These are phyloP conservation scores for Scutellaria galericulata DNA, from an alignment of 257 asterid genomes.

Conservation along the genomic window DNA sequence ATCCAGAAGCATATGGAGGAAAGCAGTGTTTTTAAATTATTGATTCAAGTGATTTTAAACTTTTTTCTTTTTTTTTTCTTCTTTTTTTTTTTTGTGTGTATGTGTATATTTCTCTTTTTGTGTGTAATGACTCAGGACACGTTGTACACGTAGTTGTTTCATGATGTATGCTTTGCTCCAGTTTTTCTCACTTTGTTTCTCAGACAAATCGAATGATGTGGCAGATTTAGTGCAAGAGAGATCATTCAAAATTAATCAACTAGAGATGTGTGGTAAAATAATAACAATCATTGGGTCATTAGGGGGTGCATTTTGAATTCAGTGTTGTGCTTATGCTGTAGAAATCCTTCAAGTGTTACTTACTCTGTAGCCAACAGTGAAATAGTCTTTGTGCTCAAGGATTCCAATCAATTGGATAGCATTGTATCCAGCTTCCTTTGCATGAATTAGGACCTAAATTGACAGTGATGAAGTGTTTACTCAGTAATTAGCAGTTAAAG, in stretches of 20 bases:
- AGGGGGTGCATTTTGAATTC: conserved; percentile 24
- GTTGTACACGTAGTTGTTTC: too few species aligned
- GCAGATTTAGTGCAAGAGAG: conserved; percentile 10
- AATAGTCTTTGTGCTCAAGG: conserved; percentile 95
- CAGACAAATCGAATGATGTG: conserved; percentile 3
- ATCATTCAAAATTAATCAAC: neutral
- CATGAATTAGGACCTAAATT: conserved; percentile 82
- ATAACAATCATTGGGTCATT: conserved; percentile 6
- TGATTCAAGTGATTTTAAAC: neutral
- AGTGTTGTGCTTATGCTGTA: conserved; percentile 1
- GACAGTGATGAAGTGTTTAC: conserved; percentile 24
- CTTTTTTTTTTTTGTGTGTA: too few species aligned
- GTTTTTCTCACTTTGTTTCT: conserved; percentile 23
- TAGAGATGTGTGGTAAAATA: conserved; percentile 17
- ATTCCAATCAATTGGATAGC: conserved; percentile 89
- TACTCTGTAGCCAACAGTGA: conserved; percentile 85
- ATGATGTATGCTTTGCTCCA: neutral
- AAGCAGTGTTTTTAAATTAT: neutral
- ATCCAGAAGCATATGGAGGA: neutral
- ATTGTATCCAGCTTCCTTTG: conserved; percentile 95
- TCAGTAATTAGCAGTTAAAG: conserved; percentile 11
- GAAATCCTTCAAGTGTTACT: conserved; percentile 44
- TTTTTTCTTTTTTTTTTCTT: too few species aligned
- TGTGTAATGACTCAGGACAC: too few species aligned
- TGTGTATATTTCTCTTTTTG: too few species aligned